Evolutionary conservation across 202 grass and related monocot genomes (phyloP).

Genomic region (Panicum hallii): DNA sequence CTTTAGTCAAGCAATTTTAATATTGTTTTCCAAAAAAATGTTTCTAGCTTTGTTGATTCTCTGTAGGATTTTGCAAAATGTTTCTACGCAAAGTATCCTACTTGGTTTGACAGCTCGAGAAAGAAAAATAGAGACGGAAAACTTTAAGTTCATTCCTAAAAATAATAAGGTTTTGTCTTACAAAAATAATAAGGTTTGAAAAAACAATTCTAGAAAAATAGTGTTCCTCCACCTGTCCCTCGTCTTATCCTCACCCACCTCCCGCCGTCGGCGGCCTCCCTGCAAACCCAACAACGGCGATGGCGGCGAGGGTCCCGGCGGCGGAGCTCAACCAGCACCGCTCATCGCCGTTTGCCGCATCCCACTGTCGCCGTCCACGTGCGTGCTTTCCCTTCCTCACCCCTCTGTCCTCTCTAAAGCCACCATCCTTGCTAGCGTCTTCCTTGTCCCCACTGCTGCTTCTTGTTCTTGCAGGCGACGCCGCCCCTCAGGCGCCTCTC

Average conservation of each 20-base stretch:
- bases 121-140: no score
- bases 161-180: no score
- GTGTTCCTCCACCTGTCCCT: neutral
- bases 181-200: neutral
- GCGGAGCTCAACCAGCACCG: slow-evolving; percentile 11
- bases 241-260: slow-evolving; percentile 42
- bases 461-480: slow-evolving; percentile 12
- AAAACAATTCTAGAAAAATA: neutral
- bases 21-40: no score
- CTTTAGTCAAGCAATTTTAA: no score
- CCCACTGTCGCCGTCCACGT: slow-evolving; percentile 17
- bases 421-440: neutral
- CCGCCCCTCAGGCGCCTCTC: slow-evolving; percentile 10
- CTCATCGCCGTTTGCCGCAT: neutral
- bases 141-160: no score
- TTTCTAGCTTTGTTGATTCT: no score
- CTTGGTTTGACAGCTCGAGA: no score
- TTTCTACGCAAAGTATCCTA: no score
- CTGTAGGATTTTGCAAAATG: no score
- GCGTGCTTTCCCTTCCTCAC: neutral
- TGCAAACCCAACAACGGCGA: neutral
- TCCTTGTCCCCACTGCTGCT: neutral
- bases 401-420: neutral
- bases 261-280: neutral
- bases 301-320: slow-evolving; percentile 7